phyloP scores from a whole-genome alignment of 2,329 filamentous ascomycete genomes.

The Phialophora macrospora region DNA sequence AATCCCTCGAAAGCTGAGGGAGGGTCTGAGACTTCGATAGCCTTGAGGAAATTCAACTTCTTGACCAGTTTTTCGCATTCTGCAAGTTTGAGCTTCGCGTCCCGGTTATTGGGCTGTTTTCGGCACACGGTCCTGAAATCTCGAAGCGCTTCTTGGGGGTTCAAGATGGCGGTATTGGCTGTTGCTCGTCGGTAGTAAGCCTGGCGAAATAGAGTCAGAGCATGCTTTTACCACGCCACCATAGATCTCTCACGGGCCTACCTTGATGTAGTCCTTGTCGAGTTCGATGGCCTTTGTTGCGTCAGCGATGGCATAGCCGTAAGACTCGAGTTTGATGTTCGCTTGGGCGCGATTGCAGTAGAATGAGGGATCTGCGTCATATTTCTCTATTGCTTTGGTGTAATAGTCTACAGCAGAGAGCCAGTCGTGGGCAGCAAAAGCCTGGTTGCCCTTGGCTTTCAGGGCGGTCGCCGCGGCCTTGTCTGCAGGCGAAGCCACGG shows the following conservation, averaged over 20 bases:
- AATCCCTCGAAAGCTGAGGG: conserved; percentile 90
- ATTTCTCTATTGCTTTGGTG: conserved; percentile 80
- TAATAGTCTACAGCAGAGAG: conserved; percentile 80
- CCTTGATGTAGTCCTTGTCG: conserved; percentile 87
- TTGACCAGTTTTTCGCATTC: conserved; percentile 96
- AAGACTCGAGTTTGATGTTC: conserved; percentile 93
- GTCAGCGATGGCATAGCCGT: conserved; percentile 89
- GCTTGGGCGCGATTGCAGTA: conserved; percentile 93
- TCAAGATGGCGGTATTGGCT: conserved; percentile 87
- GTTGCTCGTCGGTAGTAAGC: conserved; percentile 94
- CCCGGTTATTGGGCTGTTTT: conserved; percentile 84
- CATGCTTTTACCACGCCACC: neutral
- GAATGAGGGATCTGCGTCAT: conserved; percentile 84
- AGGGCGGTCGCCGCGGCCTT: conserved; percentile 75
- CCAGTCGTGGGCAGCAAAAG: conserved; percentile 89
- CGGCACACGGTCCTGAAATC: conserved; percentile 92
- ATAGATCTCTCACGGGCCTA: conserved; percentile 47
- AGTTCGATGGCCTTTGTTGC: conserved; percentile 89
- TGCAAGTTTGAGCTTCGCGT: conserved; percentile 85
- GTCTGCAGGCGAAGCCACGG: conserved; percentile 50
- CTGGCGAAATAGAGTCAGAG: conserved; percentile 50
- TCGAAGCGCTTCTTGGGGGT: conserved; percentile 82
- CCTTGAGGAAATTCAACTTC: conserved; percentile 87
- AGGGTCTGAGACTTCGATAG: conserved; percentile 90
- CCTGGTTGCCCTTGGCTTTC: conserved; percentile 94